Evolutionary conservation across 2,329 filamentous ascomycete genomes (phyloP).

Genomic region (Juglanconis juglandina): DNA sequence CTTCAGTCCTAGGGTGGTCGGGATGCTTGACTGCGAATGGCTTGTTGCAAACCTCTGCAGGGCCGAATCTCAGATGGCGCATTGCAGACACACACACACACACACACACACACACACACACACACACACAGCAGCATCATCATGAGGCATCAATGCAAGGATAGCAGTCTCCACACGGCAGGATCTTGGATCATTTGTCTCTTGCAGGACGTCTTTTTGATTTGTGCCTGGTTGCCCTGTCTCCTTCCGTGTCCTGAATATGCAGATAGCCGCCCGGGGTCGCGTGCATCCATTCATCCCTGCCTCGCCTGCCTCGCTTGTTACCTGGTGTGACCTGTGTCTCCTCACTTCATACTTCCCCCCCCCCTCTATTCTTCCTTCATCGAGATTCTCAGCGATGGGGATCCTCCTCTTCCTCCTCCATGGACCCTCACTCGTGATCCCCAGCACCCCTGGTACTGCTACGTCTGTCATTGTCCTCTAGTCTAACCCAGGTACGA

Average conservation of each 20-base stretch:
- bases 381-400: background rate
- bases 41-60: no score
- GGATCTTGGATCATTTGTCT: background rate
- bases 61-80: no score
- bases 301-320: background rate
- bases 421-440: no score
- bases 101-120: no score
- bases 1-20: background rate
- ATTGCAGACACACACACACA: no score
- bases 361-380: background rate
- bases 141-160: constrained; percentile 1
- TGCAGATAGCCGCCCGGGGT: constrained; percentile 17
- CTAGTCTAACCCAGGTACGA: no score
- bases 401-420: background rate
- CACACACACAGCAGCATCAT: background rate
- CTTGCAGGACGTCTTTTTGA: background rate
- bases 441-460: no score
- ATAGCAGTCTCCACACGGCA: background rate
- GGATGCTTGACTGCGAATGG: no score
- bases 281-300: background rate
- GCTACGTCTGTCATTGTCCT: no score
- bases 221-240: background rate
- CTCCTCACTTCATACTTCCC: background rate
- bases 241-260: constrained; percentile 8
- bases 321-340: no score